Evolutionary conservation across 2,329 filamentous ascomycete species (phyloP).

Genomic region (Aureobasidium sp.): DNA sequence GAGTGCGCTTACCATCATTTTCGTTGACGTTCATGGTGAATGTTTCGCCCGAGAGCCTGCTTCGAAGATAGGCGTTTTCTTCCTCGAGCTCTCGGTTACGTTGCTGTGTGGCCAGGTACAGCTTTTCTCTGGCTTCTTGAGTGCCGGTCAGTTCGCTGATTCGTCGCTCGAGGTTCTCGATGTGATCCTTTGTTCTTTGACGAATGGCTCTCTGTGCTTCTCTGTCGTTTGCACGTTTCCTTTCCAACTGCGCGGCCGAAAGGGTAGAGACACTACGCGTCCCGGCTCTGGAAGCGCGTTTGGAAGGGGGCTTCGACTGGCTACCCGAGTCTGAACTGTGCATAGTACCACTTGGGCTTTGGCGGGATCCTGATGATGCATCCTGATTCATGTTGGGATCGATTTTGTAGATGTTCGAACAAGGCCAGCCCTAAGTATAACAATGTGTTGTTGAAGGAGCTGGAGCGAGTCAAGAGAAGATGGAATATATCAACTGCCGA

Average conservation of each 20-base stretch:
- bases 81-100: slow-evolving; percentile 47
- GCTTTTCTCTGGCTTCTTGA: slow-evolving; percentile 39
- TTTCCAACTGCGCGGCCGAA: slow-evolving; percentile 49
- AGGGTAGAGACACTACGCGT: slow-evolving; percentile 50
- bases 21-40: slow-evolving; percentile 19
- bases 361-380: slow-evolving; percentile 14
- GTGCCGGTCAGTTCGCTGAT: slow-evolving; percentile 45
- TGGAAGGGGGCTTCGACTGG: slow-evolving; percentile 20
- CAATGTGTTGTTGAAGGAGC: background rate
- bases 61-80: slow-evolving; percentile 45
- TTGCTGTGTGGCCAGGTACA: slow-evolving; percentile 42
- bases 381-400: slow-evolving; percentile 17
- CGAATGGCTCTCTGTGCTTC: slow-evolving; percentile 53
- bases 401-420: background rate
- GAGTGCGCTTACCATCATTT: background rate
- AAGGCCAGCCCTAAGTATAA: background rate
- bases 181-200: slow-evolving; percentile 51
- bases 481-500: slow-evolving; percentile 4
- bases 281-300: slow-evolving; percentile 45
- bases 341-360: slow-evolving; percentile 12
- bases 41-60: slow-evolving; percentile 38
- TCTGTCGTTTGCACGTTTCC: slow-evolving; percentile 53
- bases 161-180: slow-evolving; percentile 48
- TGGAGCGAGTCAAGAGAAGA: slow-evolving; percentile 2
- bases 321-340: slow-evolving; percentile 17